A percentile compares a stretch with the other conserved stretches of the same genome.
phyloP scores from a whole-genome alignment of 371 early-diverging fungal genomes.

The Batkoa obscura region DNA sequence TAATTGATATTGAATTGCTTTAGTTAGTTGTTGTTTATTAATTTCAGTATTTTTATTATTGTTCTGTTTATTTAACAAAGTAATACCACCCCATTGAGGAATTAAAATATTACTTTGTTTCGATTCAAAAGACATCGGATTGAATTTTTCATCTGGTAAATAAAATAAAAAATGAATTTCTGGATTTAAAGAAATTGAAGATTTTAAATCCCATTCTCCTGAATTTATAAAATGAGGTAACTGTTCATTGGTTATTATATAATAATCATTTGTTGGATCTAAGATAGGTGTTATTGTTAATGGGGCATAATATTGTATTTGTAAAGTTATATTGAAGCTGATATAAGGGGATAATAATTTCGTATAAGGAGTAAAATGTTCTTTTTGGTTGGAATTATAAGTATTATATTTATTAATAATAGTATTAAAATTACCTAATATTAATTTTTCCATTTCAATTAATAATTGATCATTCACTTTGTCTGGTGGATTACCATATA shows the following conservation, averaged over 20 bases:
- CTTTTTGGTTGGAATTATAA: neutral
- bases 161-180: neutral
- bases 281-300: neutral
- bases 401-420: neutral
- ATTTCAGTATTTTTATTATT: neutral
- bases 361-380: neutral
- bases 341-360: neutral
- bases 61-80: neutral
- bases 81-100: constrained; percentile 3
- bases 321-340: neutral
- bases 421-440: neutral
- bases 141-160: neutral
- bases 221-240: neutral
- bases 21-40: neutral
- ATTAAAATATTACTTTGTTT: neutral
- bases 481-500: neutral
- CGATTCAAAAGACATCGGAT: neutral
- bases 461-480: neutral
- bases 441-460: neutral
- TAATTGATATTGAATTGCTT: neutral
- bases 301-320: neutral
- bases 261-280: neutral
- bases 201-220: neutral
- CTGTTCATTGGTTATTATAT: neutral
- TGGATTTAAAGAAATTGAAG: neutral